A percentile compares a stretch with the other conserved stretches of the same genome.
phyloP scores from a whole-genome alignment of 1,284 basidiomycete genomes.

The Pseudozyma tsukubaensis region DNA sequence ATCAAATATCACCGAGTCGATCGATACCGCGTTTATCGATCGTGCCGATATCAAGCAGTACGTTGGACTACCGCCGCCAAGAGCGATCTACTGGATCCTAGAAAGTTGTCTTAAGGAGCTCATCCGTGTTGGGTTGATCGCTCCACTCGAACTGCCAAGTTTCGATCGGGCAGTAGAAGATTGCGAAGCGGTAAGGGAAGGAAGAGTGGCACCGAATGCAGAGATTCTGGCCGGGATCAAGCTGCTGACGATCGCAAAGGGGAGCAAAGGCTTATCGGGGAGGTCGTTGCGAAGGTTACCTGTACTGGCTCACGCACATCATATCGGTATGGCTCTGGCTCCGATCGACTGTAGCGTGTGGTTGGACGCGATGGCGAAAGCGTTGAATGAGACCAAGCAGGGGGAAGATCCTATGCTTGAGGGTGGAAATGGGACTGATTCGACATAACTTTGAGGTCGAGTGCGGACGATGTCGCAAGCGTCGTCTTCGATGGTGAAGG shows the following conservation, averaged over 20 bases:
- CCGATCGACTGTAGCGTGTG: conserved; percentile 38
- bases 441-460: conserved; percentile 3
- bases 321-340: conserved; percentile 72
- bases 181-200: not conserved
- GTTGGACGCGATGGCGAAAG: conserved; percentile 53
- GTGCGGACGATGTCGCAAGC: no score
- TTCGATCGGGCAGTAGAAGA: conserved; percentile 3
- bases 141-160: conserved; percentile 39
- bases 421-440: not conserved
- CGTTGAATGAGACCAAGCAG: conserved; percentile 16
- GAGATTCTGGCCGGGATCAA: conserved; percentile 70
- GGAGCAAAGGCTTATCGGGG: conserved; percentile 88
- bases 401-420: conserved; percentile 4
- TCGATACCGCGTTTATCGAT: conserved; percentile 95
- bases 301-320: conserved; percentile 86
- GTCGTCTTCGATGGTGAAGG: no score
- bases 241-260: conserved; percentile 77
- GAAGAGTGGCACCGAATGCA: not conserved
- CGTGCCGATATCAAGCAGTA: conserved; percentile 97
- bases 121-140: conserved; percentile 78
- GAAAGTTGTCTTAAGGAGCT: conserved; percentile 84
- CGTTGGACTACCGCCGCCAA: conserved; percentile 85
- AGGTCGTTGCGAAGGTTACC: conserved; percentile 88
- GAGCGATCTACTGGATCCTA: conserved; percentile 95
- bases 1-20: conserved; percentile 92